Evolutionary conservation across 2,329 filamentous ascomycete genomes (phyloP), one percentile per base, ranked within the genome.

Genomic region (Pleomassaria siparia): DNA sequence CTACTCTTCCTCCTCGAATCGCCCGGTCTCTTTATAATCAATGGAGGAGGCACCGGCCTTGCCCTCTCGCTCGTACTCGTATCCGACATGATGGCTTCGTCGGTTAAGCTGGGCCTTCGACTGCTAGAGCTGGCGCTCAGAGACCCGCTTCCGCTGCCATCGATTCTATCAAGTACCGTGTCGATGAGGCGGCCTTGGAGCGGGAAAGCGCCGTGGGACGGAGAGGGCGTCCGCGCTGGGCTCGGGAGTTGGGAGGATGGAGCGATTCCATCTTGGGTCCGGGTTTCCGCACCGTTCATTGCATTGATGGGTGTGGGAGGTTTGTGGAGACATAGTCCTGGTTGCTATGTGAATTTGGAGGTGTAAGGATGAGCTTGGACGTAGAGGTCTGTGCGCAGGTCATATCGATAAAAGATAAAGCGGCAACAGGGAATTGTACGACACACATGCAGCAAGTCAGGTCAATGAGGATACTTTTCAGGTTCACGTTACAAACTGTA

Each of bases 1-100:
- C 66, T 70, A 57, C 67, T 71, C 54, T 44, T 67, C 47, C 66
- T 54, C 48, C 63, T 52, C 2, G 46, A 58, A 52, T 69, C 66
- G n/a, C 66, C 67, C 16, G 66, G 67, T 15, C 67, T 56, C 49
- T 64, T 67, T 47, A 70, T 70, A 8, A 43, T 54, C 16, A 47
- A 51, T 28, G 59, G 63, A 37, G 32, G 5, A 18, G 32, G 32
- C n/a, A 32, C 9, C 9, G 29, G 29, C 11, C 32, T 5, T 20
- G n/a, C n/a, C 32, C 57, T 54, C 9, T 54, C 49, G 46, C 55
- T 66, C 47, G 67, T 66, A 50, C 60, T 67, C 13, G 64, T 56
- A 46, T 71, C 67, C 1, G 64, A 67, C 20, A 67, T 37, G 1
- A 64, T 48, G 6, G 63, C 65, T 12, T 69, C 67, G 26, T 71